phyloP scores from a whole-genome alignment of 345 rosid genomes.

The Isatis tinctoria region DNA sequence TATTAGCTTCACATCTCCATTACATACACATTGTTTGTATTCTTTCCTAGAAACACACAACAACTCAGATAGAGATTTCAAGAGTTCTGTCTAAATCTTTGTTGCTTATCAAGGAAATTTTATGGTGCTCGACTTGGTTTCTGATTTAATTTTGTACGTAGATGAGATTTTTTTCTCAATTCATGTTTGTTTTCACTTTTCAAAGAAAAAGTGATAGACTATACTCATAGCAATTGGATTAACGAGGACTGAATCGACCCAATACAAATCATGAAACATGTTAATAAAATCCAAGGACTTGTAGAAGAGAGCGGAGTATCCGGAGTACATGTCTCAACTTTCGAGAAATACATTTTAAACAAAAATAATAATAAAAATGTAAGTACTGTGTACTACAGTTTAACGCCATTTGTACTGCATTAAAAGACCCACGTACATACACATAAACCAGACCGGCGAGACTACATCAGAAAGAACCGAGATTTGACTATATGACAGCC shows the following conservation, averaged over 20 bases:
- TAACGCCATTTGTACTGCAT: constrained; percentile 28
- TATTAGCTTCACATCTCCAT: constrained; percentile 6
- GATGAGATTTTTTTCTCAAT: neutral
- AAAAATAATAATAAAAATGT: neutral
- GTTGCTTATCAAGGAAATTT: constrained; percentile 1
- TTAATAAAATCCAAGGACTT: neutral
- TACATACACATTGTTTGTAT: constrained; percentile 19
- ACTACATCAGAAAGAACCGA: neutral
- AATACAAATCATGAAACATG: neutral
- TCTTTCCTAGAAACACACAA: constrained; percentile 12
- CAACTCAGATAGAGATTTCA: neutral
- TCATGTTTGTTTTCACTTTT: neutral
- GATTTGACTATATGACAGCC: neutral
- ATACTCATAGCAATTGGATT: neutral
- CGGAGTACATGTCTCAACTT: neutral
- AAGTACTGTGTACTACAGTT: constrained; percentile 34
- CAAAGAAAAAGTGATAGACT: neutral
- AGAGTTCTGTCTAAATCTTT: constrained; percentile 2
- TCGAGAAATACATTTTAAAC: neutral
- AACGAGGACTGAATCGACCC: neutral
- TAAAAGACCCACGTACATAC: constrained; percentile 1
- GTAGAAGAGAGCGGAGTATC: neutral
- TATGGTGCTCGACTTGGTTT: neutral
- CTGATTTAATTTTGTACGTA: no score
- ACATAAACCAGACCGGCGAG: neutral